Evolutionary conservation across 2,329 filamentous ascomycete species (phyloP), one percentile per base, ranked within the genome.

Genomic region (Hymenoscyphus linearis): DNA sequence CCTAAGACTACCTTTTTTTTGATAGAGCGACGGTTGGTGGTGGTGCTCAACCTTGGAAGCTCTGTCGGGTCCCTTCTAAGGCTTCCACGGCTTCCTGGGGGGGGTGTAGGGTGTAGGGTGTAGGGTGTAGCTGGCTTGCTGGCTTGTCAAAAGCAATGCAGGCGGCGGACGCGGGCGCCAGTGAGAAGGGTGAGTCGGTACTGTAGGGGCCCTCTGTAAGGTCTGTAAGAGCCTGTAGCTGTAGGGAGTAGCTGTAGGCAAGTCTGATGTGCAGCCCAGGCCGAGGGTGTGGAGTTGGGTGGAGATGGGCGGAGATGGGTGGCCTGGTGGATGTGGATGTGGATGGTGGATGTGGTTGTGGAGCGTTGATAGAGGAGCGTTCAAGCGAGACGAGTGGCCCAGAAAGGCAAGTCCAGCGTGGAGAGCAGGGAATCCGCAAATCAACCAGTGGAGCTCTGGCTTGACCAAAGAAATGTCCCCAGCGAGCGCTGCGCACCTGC

Each of bases 351-450:
- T 18, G 52, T 26, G 25, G 26, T 16, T 31, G 37, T 50, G 40
- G 26, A 26, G 56, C n/a, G 18, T 50, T 26, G 26, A n/a, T 14
- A 40, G n/a, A 47, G 36, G 22, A 36, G 55, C 36, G 1, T 40
- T 12, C 26, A 52, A 26, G 50, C 50, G 50, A 52, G 27, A 27
- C 14, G n/a, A 34, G 22, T 14, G 4, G 55, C 34, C 37, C 13
- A 25, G 25, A 47, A 36, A 25, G 37, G 37, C 53, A 35, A 52
- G 57, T 31, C 14, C 16, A 22, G 35, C 47, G 56, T 34, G 47
- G 57, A 9, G 52, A 40, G 31, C 57, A 52, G 37, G 52, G 52
- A 10, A 37, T 44, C 47, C 54, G 52, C 52, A 53, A 7, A 44
- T 40, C 37, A 40, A 6, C n/a, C 4, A 40, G 37, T 47, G 40